Conservation (phyloP, 441 rosid genomes). For the Erysimum pusillum region DNA sequence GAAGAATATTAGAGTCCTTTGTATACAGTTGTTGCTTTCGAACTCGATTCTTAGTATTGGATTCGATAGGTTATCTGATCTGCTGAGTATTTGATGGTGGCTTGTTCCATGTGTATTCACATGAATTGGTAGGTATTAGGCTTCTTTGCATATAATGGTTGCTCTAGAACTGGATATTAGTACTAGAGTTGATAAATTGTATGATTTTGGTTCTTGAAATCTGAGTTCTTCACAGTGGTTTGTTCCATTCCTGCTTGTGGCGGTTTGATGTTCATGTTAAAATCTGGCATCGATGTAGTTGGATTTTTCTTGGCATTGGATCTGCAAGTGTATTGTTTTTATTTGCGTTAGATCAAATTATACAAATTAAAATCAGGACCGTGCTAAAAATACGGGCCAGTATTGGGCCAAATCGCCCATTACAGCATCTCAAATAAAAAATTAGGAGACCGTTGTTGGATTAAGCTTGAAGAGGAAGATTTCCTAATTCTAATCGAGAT, state of each 20-base stretch:
- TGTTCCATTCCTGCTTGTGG: slow-evolving; percentile 8
- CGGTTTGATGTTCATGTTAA: slow-evolving; percentile 8
- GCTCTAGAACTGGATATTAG: slow-evolving; percentile 9
- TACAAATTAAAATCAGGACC: background rate
- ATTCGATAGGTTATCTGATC: slow-evolving; percentile 7
- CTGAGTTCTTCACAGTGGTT: background rate
- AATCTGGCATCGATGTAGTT: background rate
- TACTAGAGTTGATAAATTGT: background rate
- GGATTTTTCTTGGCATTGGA: background rate
- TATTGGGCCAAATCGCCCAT: background rate
- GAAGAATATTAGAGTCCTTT: slow-evolving; percentile 12
- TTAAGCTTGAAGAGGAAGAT: no score
- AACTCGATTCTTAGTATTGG: slow-evolving; percentile 8
- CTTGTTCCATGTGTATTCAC: background rate
- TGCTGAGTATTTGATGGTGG: no score
- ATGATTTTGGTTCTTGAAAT: slow-evolving; percentile 3
- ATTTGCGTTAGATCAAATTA: background rate
- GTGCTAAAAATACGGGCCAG: background rate
- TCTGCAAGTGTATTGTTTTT: slow-evolving; percentile 13
- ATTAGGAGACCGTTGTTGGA: background rate
- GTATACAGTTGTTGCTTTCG: background rate
- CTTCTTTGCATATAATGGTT: slow-evolving; percentile 1
- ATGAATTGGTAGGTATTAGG: background rate
- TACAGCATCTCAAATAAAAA: background rate
- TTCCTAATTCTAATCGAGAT: no score